Conservation (phyloP, 352 stramenopile genomes). For the Pythium chondricola region DNA sequence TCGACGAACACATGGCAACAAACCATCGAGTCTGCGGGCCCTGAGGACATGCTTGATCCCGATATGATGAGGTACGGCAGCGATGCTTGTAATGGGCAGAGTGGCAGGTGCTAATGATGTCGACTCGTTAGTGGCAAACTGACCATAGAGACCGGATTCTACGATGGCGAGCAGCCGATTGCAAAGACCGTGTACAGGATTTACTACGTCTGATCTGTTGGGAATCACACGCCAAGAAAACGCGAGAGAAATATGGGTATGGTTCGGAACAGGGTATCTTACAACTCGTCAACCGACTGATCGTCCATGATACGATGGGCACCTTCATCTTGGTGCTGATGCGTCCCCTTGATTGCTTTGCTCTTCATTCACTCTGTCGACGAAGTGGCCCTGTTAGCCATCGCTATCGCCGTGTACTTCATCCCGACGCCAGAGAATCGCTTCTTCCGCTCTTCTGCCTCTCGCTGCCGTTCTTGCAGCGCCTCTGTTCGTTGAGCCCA, state of each 20-base stretch:
- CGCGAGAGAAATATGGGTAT: too few species aligned
- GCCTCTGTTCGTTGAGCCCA: slow-evolving; percentile 73
- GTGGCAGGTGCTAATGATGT: background rate
- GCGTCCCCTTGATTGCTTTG: too few species aligned
- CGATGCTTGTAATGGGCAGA: background rate
- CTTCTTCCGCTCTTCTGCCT: slow-evolving; percentile 77
- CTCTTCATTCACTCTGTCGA: too few species aligned
- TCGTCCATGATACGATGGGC: too few species aligned
- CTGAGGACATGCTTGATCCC: slow-evolving; percentile 86
- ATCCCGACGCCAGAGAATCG: slow-evolving; percentile 61
- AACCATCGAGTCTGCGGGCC: slow-evolving; percentile 87
- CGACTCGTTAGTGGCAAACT: slow-evolving; percentile 70
- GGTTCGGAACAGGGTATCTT: too few species aligned
- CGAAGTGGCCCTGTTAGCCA: too few species aligned
- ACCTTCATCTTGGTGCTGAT: too few species aligned
- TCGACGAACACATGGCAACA: slow-evolving; percentile 96
- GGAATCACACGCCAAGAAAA: too few species aligned
- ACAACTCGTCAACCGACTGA: too few species aligned
- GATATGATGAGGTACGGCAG: slow-evolving; percentile 65
- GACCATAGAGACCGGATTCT: slow-evolving; percentile 95
- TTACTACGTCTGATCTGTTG: slow-evolving; percentile 91
- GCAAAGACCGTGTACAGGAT: slow-evolving; percentile 91
- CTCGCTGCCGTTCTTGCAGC: slow-evolving; percentile 62
- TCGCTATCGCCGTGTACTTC: slow-evolving; percentile 80
- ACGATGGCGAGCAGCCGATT: slow-evolving; percentile 85